Percentiles rank a stretch among this genome's conserved stretches.
Conservation (phyloP, 1,139 yeast species). For the Yamadazyma triangularis region DNA sequence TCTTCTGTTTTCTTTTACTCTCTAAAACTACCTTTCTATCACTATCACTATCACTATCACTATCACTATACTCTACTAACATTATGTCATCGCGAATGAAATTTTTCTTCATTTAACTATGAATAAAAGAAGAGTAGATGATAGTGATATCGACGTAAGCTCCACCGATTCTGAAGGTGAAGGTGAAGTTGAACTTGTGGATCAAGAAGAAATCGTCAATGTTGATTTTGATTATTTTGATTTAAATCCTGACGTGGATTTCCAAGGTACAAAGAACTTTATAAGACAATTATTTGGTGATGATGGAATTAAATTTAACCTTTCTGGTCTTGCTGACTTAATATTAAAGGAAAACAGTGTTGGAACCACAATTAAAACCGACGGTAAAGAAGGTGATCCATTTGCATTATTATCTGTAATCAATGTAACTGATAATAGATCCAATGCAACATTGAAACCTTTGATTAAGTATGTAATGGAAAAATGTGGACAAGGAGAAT, state of each 20-base stretch:
- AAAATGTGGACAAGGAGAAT: slow-evolving; percentile 54
- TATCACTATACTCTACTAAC: no score
- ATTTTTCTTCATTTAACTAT: no score
- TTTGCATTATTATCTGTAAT: slow-evolving; percentile 79
- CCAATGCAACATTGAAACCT: slow-evolving; percentile 43
- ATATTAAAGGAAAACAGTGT: slow-evolving; percentile 65
- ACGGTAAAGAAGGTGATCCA: slow-evolving; percentile 91
- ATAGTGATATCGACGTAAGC: slow-evolving; percentile 69
- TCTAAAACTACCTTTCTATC: no score
- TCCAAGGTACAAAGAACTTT: slow-evolving; percentile 85
- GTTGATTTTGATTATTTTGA: slow-evolving; percentile 95
- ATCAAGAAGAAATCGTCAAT: slow-evolving; percentile 63
- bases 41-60: no score
- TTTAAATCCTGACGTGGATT: slow-evolving; percentile 79
- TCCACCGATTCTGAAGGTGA: slow-evolving; percentile 50
- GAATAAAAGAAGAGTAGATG: slow-evolving; percentile 56
- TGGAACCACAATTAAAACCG: slow-evolving; percentile 91
- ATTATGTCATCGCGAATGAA: no score
- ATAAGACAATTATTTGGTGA: slow-evolving; percentile 86
- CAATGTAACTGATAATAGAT: slow-evolving; percentile 48
- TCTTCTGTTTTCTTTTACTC: no score
- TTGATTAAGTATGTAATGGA: slow-evolving; percentile 51
- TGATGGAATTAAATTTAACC: slow-evolving; percentile 65
- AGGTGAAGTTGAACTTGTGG: slow-evolving; percentile 17
- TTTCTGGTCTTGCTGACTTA: slow-evolving; percentile 75